Evolutionary conservation across 805 yeast genomes (phyloP), one percentile per base, ranked within the genome.

Genomic region (Phaffomyces thermotolerans): DNA sequence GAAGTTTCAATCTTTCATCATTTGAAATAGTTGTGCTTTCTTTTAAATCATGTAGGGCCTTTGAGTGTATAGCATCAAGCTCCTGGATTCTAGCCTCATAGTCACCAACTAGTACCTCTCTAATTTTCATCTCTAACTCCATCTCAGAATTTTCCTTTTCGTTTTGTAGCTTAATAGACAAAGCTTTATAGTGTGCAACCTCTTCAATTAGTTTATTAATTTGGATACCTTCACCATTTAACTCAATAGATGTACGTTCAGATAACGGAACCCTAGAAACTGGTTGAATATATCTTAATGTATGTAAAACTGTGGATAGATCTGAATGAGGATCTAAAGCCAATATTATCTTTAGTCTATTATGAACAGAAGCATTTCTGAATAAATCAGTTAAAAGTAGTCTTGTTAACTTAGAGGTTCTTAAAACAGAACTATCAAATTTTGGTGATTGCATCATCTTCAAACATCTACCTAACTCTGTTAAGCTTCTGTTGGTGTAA

Each of bases 401-500:
- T 49, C 77, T 69, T 4, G 78, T 72, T 15, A 76, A 60, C 50
- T 72, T 75, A 27, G 72, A 69, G 9, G 72, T 68, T 53, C 79
- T 64, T 48, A 75, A 52, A n/a, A 65, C 56, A 7, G 76, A 63
- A 50, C 64, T 64, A 48, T 69, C 66, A 47, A 64, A 60, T 44
- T 57, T 65, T 38, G 62, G 58, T 14, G 64, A 58, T 37, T 63
- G 60, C 54, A 72, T 68, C 42, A 68, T 53, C 36, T 68, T 66
- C 13, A 77, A 54, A 37, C 76, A 68, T 42, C 75, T 67, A 7
- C 80, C 79, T 9, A 77, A 57, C 45, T 73, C 72, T 47, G 76
- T 68, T 41, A 75, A 57, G 9, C 77, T 71, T 35, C 66, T 66
- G 51, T 76, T 75, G 17, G 75, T 72, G 40, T 69, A 66, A 40